Percentiles rank a stretch among this genome's conserved stretches.
These are phyloP conservation scores for Kwoniella pini DNA, from an alignment of 768 basidiomycete genomes.

Conservation along the genomic window DNA sequence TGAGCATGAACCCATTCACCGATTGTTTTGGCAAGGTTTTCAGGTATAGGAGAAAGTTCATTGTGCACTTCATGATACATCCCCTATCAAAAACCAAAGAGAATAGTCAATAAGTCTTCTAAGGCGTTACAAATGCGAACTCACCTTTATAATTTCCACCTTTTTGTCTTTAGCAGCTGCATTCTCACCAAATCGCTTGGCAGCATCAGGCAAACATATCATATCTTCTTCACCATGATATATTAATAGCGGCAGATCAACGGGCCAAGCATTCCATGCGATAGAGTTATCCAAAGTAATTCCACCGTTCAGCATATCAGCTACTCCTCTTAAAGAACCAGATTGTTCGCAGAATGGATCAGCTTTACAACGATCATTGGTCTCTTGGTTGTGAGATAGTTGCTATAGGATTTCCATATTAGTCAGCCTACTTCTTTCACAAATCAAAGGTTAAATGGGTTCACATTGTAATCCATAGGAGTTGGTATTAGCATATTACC, in stretches of 20 bases:
- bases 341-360: slow-evolving; percentile 46
- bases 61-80: slow-evolving; percentile 49
- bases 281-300: slow-evolving; percentile 21
- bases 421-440: too few species aligned
- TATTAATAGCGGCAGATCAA: slow-evolving; percentile 37
- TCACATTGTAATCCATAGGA: slow-evolving; percentile 32
- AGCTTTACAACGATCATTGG: slow-evolving; percentile 22
- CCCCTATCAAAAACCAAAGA: too few species aligned
- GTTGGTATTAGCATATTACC: slow-evolving; percentile 42
- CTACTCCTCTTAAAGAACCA: slow-evolving; percentile 35
- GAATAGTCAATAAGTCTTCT: too few species aligned
- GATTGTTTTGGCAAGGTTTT: slow-evolving; percentile 30
- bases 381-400: slow-evolving; percentile 37
- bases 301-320: slow-evolving; percentile 46
- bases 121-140: too few species aligned
- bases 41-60: slow-evolving; percentile 41
- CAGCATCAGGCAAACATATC: slow-evolving; percentile 35
- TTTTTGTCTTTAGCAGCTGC: slow-evolving; percentile 31
- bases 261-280: slow-evolving; percentile 35
- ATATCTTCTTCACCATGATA: slow-evolving; percentile 45
- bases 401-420: slow-evolving; percentile 13
- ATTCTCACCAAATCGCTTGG: slow-evolving; percentile 35
- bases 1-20: slow-evolving; percentile 34
- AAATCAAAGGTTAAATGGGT: too few species aligned
- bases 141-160: slow-evolving; percentile 37